A percentile compares a stretch with the other conserved stretches of the same genome.
phyloP scores from a whole-genome alignment of 2,329 filamentous ascomycete genomes.

The Penicillium sumatraense region DNA sequence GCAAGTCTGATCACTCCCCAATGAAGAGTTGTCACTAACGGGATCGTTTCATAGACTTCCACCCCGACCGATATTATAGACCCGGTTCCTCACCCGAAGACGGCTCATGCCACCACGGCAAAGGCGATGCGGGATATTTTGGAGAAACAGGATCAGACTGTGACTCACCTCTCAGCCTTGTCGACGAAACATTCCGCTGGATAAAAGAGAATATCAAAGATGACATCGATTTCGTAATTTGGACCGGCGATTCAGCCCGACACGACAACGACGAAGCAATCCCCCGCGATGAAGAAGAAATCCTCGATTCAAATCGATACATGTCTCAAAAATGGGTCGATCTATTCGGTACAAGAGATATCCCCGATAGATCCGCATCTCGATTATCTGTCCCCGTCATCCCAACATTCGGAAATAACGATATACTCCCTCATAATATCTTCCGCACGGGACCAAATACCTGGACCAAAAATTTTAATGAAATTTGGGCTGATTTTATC shows the following conservation, averaged over 20 bases:
- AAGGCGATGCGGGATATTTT: constrained; percentile 77
- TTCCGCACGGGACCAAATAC: constrained; percentile 82
- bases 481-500: constrained; percentile 85
- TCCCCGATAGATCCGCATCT: constrained; percentile 49
- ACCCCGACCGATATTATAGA: constrained; percentile 88
- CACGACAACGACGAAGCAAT: constrained; percentile 85
- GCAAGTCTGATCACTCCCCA: no score
- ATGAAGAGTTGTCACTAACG: constrained; percentile 2
- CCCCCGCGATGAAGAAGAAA: constrained; percentile 74
- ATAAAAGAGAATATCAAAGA: constrained; percentile 77
- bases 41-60: constrained; percentile 69
- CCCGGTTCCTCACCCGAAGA: constrained; percentile 72
- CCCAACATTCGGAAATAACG: constrained; percentile 94
- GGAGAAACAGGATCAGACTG: constrained; percentile 88
- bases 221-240: constrained; percentile 84
- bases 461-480: constrained; percentile 77
- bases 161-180: constrained; percentile 78
- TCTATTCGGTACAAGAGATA: constrained; percentile 64
- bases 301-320: constrained; percentile 76
- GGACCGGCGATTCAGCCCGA: constrained; percentile 88
- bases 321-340: constrained; percentile 77
- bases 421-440: constrained; percentile 96
- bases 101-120: constrained; percentile 75
- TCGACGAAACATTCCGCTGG: constrained; percentile 91
- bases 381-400: constrained; percentile 78